Conservation (phyloP, 2,329 filamentous ascomycete species). For the Sarocladium oryzae region DNA sequence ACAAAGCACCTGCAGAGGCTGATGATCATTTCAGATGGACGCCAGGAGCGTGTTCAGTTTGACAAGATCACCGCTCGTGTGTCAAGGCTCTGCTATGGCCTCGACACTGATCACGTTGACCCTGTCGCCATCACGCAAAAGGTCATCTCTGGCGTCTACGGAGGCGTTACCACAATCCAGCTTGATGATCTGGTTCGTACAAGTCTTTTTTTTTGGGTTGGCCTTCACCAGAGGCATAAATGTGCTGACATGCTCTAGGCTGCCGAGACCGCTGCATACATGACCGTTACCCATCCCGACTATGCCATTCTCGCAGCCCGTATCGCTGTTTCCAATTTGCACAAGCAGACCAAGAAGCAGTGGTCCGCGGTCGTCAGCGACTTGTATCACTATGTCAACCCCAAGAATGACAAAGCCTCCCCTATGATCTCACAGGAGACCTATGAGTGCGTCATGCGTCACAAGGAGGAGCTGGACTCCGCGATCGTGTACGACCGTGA, state of each 20-base stretch:
- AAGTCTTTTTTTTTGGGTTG: too few species aligned
- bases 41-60: conserved; percentile 99
- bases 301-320: conserved; percentile 97
- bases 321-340: conserved; percentile 97
- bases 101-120: conserved; percentile 92
- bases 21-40: conserved; percentile 65
- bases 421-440: conserved; percentile 94
- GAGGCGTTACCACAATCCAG: conserved; percentile 93
- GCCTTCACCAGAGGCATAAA: conserved; percentile 3
- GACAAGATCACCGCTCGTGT: conserved; percentile 99
- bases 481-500: conserved; percentile 98
- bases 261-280: conserved; percentile 97
- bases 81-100: conserved; percentile 92
- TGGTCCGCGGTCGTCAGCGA: conserved; percentile 94
- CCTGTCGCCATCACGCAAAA: conserved; percentile 98
- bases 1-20: conserved; percentile 15
- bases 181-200: conserved; percentile 85
- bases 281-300: conserved; percentile 98
- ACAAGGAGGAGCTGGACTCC: conserved; percentile 95
- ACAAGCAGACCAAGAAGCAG: conserved; percentile 99
- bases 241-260: conserved; percentile 51
- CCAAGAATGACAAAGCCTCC: conserved; percentile 73
- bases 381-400: conserved; percentile 93
- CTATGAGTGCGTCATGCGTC: conserved; percentile 89
- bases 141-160: conserved; percentile 98